Evolutionary conservation across 306 rosid genomes (phyloP), one percentile per base, ranked within the genome.

Genomic region (Lotus japonicus): DNA sequence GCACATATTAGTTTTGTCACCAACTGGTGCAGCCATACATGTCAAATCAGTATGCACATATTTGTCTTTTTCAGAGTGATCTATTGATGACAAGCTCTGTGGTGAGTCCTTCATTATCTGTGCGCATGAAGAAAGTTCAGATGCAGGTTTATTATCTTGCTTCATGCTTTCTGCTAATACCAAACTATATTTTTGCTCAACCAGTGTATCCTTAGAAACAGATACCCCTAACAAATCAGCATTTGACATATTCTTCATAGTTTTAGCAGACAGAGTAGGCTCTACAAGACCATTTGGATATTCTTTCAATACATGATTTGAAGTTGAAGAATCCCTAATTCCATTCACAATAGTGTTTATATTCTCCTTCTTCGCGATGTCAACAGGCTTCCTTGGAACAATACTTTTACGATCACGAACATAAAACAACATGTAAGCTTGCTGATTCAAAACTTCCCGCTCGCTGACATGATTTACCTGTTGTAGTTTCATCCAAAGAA

Each of bases 351-450:
- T 83, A 31, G 58, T 16, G 81, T 75, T 81, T 73, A 70, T 51
- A 74, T 66, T 82, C 76, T 81, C 89, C 74, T 84, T 91, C 78
- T 62, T 81, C 41, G 63, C 68, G 43, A 79, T 62, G 52, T 79
- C 86, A 33, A 56, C 51, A 6, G 87, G 72, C 65, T 87, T 94
- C 77, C 74, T 81, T 16, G 85, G 80, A 76, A 79, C 72, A 58
- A 69, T 36, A 71, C 50, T 85, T 80, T 79, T 87, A 80, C 85
- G 83, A 79, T 94, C 89, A 11, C 99, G 96, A 44, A 88, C 97
- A 87, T 94, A 94, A 78, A 94, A 94, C 75, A 94, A 71, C 99
- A 94, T 94, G 87, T 94, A 94, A 43, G 99, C 99, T 83, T 87
- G 90, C 78, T 94, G 99, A 58, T 85, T 85, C 33, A 88, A 79